These are phyloP conservation scores for Marasmius tenuissimus DNA, from an alignment of 1,284 basidiomycete species.

Conservation along the genomic window DNA sequence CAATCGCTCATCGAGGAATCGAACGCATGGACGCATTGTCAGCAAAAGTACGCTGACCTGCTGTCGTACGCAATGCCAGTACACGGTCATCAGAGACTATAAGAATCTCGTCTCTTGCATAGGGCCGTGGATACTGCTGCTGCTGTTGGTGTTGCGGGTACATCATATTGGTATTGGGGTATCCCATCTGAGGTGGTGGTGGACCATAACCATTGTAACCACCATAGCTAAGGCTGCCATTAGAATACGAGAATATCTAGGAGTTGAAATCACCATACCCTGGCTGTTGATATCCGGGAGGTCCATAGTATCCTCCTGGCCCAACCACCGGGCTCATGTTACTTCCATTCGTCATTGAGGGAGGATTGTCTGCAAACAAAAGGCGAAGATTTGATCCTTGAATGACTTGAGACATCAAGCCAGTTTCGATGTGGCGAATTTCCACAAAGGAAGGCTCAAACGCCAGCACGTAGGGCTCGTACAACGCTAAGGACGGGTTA, in stretches of 20 bases:
- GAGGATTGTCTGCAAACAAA: slow-evolving; percentile 92
- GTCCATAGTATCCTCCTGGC: slow-evolving; percentile 23
- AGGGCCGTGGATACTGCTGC: slow-evolving; percentile 41
- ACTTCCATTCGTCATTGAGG: slow-evolving; percentile 63
- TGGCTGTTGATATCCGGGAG: slow-evolving; percentile 38
- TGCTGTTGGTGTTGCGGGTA: slow-evolving; percentile 25
- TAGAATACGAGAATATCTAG: not conserved
- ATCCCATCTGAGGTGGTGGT: slow-evolving; percentile 11
- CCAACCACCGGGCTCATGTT: not conserved
- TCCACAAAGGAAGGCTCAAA: slow-evolving; percentile 98
- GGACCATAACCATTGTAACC: not conserved
- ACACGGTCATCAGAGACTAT: slow-evolving; percentile 81
- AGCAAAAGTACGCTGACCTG: slow-evolving; percentile 34
- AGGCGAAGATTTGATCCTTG: slow-evolving; percentile 88
- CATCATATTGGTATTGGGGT: not conserved
- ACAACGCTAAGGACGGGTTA: slow-evolving; percentile 63
- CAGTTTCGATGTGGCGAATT: slow-evolving; percentile 94
- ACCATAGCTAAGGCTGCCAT: not conserved
- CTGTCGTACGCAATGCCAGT: slow-evolving; percentile 58
- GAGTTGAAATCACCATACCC: slow-evolving; percentile 7
- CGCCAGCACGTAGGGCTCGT: slow-evolving; percentile 96
- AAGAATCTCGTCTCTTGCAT: slow-evolving; percentile 74
- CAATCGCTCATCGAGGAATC: slow-evolving; percentile 31
- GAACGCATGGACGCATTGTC: slow-evolving; percentile 45
- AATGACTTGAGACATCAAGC: slow-evolving; percentile 92